Conservation (phyloP, 1,284 basidiomycete genomes). For the Flammula alnicola region DNA sequence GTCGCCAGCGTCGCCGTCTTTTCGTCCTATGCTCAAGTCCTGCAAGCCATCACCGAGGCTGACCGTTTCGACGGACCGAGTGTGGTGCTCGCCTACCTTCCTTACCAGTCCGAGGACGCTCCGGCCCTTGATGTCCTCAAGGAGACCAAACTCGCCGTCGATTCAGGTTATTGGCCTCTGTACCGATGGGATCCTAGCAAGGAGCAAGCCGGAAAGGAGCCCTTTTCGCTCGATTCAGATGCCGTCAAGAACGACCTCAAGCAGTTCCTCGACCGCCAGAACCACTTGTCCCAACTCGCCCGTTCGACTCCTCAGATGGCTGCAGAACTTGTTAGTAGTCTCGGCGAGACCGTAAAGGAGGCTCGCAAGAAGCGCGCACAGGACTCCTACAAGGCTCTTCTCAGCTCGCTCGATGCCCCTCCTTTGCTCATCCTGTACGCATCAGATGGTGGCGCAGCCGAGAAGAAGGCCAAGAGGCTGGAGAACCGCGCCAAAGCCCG, state of each 20-base stretch:
- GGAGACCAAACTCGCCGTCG: conserved; percentile 97
- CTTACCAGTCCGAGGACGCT: conserved; percentile 79
- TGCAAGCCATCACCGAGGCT: conserved; percentile 92
- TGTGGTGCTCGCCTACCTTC: conserved; percentile 94
- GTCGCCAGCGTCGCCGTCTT: conserved; percentile 96
- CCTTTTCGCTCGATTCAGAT: conserved; percentile 94
- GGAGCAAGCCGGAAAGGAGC: conserved; percentile 75
- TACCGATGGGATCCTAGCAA: conserved; percentile 97
- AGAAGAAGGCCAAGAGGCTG: conserved; percentile 94
- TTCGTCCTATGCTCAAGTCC: conserved; percentile 93
- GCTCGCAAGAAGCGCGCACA: conserved; percentile 85
- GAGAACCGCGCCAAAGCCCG: conserved; percentile 84
- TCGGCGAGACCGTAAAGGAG: conserved; percentile 85
- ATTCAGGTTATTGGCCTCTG: conserved; percentile 97
- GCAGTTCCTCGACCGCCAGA: conserved; percentile 95
- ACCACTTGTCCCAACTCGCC: conserved; percentile 92
- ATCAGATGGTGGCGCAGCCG: conserved; percentile 93
- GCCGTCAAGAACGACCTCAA: conserved; percentile 94
- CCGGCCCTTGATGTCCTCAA: conserved; percentile 90
- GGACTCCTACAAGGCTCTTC: conserved; percentile 85
- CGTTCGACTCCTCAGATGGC: conserved; percentile 83
- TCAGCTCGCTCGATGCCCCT: conserved; percentile 88
- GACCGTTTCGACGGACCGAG: conserved; percentile 91
- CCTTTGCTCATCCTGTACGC: conserved; percentile 91
- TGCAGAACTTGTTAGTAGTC: conserved; percentile 82